phyloP scores from a whole-genome alignment of 345 rosid genomes.

The Passiflora organensis region DNA sequence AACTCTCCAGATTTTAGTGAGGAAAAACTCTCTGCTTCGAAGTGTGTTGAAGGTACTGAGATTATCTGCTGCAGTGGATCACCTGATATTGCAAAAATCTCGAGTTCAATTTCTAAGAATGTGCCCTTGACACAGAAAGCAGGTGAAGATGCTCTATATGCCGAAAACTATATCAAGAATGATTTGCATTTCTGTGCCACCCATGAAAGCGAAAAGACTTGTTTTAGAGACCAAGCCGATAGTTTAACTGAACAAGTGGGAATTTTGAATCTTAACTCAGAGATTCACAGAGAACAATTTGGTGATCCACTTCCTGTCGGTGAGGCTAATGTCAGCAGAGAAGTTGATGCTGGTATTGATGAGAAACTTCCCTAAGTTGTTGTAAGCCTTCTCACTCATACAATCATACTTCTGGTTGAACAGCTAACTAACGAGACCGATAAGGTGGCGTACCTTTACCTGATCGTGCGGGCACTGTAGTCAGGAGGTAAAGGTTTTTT shows the following conservation, averaged over 20 bases:
- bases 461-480: too few relatives aligned
- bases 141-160: slow-evolving; percentile 4
- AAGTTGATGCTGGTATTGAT: too few relatives aligned
- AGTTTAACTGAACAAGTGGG: slow-evolving; percentile 15
- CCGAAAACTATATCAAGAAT: neutral
- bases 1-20: slow-evolving; percentile 5
- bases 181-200: neutral
- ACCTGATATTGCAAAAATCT: neutral
- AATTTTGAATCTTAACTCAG: slow-evolving; percentile 10
- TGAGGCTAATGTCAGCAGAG: too few relatives aligned
- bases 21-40: slow-evolving; percentile 7
- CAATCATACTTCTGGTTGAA: too few relatives aligned
- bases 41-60: slow-evolving; percentile 4
- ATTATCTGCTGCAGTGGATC: slow-evolving; percentile 10
- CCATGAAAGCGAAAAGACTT: slow-evolving; percentile 18
- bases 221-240: slow-evolving; percentile 20
- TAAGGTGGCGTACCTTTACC: too few relatives aligned
- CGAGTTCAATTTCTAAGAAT: slow-evolving; percentile 12
- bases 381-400: too few relatives aligned
- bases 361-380: too few relatives aligned
- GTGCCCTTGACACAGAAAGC: slow-evolving; percentile 12
- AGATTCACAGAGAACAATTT: slow-evolving; percentile 11
- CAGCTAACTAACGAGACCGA: too few relatives aligned
- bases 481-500: too few relatives aligned
- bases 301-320: neutral